phyloP scores from a whole-genome alignment of 306 rosid genomes.

The Lathyrus oleraceus region DNA sequence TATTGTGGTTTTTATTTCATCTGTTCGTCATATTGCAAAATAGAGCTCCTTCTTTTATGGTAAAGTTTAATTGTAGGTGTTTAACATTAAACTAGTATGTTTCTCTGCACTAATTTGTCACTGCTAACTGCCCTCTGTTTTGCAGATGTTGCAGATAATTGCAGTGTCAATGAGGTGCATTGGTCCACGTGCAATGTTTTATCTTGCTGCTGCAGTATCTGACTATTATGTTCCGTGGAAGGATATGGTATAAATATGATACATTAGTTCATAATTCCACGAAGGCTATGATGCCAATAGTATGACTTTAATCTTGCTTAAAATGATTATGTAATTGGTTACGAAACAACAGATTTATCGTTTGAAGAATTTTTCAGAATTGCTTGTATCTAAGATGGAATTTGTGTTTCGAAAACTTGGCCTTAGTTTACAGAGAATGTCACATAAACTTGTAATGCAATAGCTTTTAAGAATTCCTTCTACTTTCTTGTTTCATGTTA shows the following conservation, averaged over 20 bases:
- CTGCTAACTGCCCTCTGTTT: slow-evolving; percentile 22
- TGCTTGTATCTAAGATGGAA: slow-evolving; percentile 16
- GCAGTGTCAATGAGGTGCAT: slow-evolving; percentile 52
- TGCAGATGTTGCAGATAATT: slow-evolving; percentile 74
- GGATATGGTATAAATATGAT: slow-evolving; percentile 73
- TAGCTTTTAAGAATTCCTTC: neutral
- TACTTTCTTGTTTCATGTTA: slow-evolving; percentile 4
- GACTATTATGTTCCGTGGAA: slow-evolving; percentile 94
- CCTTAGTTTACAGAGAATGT: slow-evolving; percentile 7
- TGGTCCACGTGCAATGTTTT: slow-evolving; percentile 69
- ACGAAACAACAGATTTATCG: slow-evolving; percentile 1
- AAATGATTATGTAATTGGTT: slow-evolving; percentile 19
- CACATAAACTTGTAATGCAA: neutral
- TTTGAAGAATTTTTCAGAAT: neutral
- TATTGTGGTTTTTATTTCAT: slow-evolving; percentile 25
- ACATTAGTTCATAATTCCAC: slow-evolving; percentile 26
- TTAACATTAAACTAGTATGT: slow-evolving; percentile 19
- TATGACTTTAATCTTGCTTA: slow-evolving; percentile 17
- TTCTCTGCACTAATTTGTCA: slow-evolving; percentile 8
- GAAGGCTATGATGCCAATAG: neutral
- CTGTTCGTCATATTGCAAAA: slow-evolving; percentile 3
- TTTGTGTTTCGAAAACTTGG: neutral
- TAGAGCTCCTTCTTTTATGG: slow-evolving; percentile 15
- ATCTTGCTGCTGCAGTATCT: slow-evolving; percentile 96
- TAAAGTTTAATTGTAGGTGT: slow-evolving; percentile 10